Percentiles rank a stretch among this genome's conserved stretches.
These are phyloP conservation scores for Lachancea lanzarotensis DNA, from an alignment of 805 yeast species.

Conservation along the genomic window DNA sequence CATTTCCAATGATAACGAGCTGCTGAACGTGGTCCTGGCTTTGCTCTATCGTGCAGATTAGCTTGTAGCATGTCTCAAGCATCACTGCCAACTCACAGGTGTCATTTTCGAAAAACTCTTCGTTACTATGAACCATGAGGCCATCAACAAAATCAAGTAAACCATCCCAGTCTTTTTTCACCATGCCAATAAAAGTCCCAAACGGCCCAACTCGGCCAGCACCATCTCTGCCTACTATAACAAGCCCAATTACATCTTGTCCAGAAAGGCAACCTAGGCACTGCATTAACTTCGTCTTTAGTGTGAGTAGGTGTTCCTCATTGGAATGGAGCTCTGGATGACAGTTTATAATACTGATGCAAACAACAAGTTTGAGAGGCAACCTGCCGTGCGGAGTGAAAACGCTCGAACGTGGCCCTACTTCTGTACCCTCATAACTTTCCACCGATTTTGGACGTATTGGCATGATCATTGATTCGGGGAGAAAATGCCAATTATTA, in stretches of 20 bases:
- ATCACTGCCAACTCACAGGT: slow-evolving; percentile 15
- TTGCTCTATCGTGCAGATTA: slow-evolving; percentile 15
- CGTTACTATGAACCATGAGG: slow-evolving; percentile 24
- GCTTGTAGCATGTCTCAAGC: slow-evolving; percentile 22
- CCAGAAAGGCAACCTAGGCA: slow-evolving; percentile 29
- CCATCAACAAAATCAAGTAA: slow-evolving; percentile 41
- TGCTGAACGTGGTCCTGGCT: slow-evolving; percentile 6
- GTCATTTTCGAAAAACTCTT: slow-evolving; percentile 13
- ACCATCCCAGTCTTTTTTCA: slow-evolving; percentile 40
- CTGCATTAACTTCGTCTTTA: slow-evolving; percentile 25
- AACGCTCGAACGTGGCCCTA: slow-evolving; percentile 11
- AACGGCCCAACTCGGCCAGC: slow-evolving; percentile 28
- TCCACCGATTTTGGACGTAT: slow-evolving; percentile 12
- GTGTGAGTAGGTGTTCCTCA: slow-evolving; percentile 24
- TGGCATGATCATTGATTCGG: slow-evolving; percentile 22
- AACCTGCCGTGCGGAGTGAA: slow-evolving; percentile 36
- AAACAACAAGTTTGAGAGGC: slow-evolving; percentile 39
- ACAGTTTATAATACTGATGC: slow-evolving; percentile 37
- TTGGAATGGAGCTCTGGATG: slow-evolving; percentile 21
- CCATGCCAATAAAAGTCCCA: slow-evolving; percentile 45
- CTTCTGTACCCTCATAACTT: neutral
- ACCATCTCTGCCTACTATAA: slow-evolving; percentile 43
- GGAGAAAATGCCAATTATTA: slow-evolving; percentile 43
- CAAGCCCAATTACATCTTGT: slow-evolving; percentile 42
- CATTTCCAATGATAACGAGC: slow-evolving; percentile 8